Percentiles rank a stretch among this genome's conserved stretches.
phyloP scores from a whole-genome alignment of 2,329 filamentous ascomycete species.

The Cladobotryum mycophilum region DNA sequence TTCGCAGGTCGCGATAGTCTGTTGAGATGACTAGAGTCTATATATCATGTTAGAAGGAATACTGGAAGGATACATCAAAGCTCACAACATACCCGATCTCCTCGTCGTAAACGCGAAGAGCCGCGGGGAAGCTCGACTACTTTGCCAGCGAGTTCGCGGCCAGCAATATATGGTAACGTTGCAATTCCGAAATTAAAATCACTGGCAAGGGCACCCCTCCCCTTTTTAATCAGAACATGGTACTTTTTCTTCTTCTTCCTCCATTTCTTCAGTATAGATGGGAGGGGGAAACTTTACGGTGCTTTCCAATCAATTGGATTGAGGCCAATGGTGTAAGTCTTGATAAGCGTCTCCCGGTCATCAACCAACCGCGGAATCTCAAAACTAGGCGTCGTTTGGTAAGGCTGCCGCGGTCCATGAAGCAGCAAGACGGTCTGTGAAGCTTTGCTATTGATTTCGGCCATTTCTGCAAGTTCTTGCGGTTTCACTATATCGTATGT shows the following conservation, averaged over 20 bases:
- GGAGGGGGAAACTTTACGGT: conserved; percentile 43
- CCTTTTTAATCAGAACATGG: neutral
- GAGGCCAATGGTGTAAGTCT: conserved; percentile 58
- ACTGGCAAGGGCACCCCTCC: conserved; percentile 35
- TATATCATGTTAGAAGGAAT: neutral
- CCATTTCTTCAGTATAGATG: no score
- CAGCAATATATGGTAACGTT: conserved; percentile 60
- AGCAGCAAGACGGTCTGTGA: conserved; percentile 10
- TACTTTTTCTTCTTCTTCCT: no score
- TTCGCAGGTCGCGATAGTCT: conserved; percentile 66
- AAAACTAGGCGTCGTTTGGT: conserved; percentile 4
- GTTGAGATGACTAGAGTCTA: conserved; percentile 61
- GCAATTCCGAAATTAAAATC: conserved; percentile 68
- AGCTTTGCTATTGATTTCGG: neutral
- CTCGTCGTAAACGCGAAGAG: conserved; percentile 44
- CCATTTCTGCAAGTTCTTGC: conserved; percentile 4
- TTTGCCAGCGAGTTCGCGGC: conserved; percentile 61
- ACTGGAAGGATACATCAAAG: no score
- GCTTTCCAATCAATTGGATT: conserved; percentile 76
- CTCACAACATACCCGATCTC: conserved; percentile 41
- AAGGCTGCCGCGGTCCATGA: conserved; percentile 10
- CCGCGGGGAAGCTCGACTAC: conserved; percentile 41
- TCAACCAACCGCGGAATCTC: conserved; percentile 4
- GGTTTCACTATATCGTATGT: no score
- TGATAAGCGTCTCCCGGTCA: conserved; percentile 52